phyloP scores from a whole-genome alignment of 495 filamentous ascomycete genomes.

The Podospora australis region DNA sequence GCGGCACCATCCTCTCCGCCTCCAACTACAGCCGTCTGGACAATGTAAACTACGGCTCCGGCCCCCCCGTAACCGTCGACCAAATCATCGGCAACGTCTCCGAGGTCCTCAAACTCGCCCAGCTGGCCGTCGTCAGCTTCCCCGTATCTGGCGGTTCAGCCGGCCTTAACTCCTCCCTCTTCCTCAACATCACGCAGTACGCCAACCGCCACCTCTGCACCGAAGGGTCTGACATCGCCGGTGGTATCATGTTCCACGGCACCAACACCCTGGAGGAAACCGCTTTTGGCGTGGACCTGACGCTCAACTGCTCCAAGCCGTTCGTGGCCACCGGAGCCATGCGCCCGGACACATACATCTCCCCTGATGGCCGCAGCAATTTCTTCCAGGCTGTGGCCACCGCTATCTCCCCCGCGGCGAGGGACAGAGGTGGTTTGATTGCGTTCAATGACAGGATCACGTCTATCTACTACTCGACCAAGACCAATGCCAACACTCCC shows the following conservation, averaged over 20 bases:
- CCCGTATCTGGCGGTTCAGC: slow-evolving; percentile 26
- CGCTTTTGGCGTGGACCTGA: slow-evolving; percentile 44
- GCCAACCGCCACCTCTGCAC: slow-evolving; percentile 35
- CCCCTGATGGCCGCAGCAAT: slow-evolving; percentile 43
- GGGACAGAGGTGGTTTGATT: slow-evolving; percentile 39
- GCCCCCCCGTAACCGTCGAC: slow-evolving; percentile 8
- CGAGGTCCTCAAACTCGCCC: slow-evolving; percentile 16
- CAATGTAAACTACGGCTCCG: slow-evolving; percentile 18
- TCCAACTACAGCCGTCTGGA: slow-evolving; percentile 20
- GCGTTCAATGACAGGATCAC: slow-evolving; percentile 46
- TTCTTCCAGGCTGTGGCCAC: slow-evolving; percentile 44
- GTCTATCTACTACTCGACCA: slow-evolving; percentile 41
- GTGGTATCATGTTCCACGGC: slow-evolving; percentile 45
- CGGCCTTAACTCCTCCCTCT: slow-evolving; percentile 30
- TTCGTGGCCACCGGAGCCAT: slow-evolving; percentile 45
- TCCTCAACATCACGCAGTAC: slow-evolving; percentile 35
- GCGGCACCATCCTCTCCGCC: slow-evolving; percentile 15
- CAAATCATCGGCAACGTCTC: slow-evolving; percentile 19
- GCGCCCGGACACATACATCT: slow-evolving; percentile 43
- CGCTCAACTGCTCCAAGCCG: slow-evolving; percentile 43
- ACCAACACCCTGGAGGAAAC: slow-evolving; percentile 48
- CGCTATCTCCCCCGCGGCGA: slow-evolving; percentile 28
- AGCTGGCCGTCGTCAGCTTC: slow-evolving; percentile 13
- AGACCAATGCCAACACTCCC: slow-evolving; percentile 44
- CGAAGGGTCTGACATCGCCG: slow-evolving; percentile 34